Percentiles rank a stretch among this genome's conserved stretches.
Evolutionary conservation across 164 flowering plant species (phyloP).

Genomic region (Magnolia kwangsiensis): DNA sequence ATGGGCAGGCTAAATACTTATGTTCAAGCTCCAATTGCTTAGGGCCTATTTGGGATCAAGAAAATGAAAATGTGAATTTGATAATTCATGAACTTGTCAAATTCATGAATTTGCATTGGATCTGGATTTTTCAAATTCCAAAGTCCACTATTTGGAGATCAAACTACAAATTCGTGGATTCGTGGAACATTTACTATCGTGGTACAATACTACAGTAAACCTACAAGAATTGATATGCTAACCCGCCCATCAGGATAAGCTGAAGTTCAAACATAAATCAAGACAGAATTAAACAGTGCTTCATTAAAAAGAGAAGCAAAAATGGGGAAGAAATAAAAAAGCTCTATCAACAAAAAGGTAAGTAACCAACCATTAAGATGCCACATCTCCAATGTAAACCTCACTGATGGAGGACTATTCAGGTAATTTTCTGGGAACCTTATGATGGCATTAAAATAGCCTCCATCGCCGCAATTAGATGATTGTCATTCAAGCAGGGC

Average conservation of each 20-base stretch:
- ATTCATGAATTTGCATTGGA: no score
- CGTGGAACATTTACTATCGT: no score
- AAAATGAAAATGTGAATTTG: no score
- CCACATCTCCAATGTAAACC: constrained; percentile 74
- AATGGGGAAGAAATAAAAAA: not conserved
- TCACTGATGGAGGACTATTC: constrained; percentile 68
- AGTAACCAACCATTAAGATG: constrained; percentile 70
- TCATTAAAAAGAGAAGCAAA: not conserved
- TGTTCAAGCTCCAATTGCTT: no score
- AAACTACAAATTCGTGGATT: no score
- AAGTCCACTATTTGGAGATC: no score
- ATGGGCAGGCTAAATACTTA: no score
- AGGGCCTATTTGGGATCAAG: no score
- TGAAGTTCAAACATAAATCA: constrained; percentile 24
- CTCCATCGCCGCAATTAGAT: constrained; percentile 57
- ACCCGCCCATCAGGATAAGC: constrained; percentile 91
- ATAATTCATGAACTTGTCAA: no score
- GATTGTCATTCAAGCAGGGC: not conserved
- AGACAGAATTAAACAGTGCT: not conserved
- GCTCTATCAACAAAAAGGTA: not conserved
- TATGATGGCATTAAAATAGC: constrained; percentile 73
- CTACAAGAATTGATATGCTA: constrained; percentile 77
- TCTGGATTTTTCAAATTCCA: no score
- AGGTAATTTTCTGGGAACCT: constrained; percentile 65
- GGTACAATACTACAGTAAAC: no score